These are phyloP conservation scores for Cladophialophora yegresii DNA, from an alignment of 2,329 filamentous ascomycete species.

Conservation along the genomic window DNA sequence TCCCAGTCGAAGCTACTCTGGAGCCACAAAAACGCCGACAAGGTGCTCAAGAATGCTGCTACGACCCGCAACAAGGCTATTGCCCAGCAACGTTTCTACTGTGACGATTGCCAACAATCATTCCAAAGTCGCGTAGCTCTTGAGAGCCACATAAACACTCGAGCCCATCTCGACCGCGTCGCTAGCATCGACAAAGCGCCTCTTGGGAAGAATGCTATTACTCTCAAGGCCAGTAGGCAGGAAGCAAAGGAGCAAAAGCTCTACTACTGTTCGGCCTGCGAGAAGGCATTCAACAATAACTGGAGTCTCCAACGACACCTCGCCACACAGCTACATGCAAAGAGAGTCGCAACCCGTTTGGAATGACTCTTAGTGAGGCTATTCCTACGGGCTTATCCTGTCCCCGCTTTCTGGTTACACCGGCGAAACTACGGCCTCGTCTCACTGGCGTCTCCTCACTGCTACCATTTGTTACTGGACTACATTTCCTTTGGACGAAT, in stretches of 20 bases:
- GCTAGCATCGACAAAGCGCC: neutral
- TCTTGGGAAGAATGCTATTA: neutral
- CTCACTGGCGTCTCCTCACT: too few relatives aligned
- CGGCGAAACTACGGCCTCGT: too few relatives aligned
- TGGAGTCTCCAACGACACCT: neutral
- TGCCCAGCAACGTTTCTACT: neutral
- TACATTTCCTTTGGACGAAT: too few relatives aligned
- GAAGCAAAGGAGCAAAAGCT: neutral
- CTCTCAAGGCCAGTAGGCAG: neutral
- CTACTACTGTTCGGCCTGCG: neutral
- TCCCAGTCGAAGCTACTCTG: too few relatives aligned
- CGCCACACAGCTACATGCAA: neutral
- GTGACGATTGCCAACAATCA: neutral
- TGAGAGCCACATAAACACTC: neutral
- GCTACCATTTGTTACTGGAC: too few relatives aligned
- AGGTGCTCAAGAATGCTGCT: too few relatives aligned
- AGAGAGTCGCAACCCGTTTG: neutral
- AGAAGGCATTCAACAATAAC: neutral
- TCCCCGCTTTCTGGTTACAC: too few relatives aligned
- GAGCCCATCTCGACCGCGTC: neutral
- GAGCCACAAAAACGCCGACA: too few relatives aligned
- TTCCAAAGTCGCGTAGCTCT: neutral
- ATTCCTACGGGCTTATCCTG: neutral
- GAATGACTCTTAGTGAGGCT: too few relatives aligned
- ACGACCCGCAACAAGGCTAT: neutral